Evolutionary conservation across 495 filamentous ascomycete species (phyloP), one percentile per base, ranked within the genome.

Genomic region (Neurospora sp.): DNA sequence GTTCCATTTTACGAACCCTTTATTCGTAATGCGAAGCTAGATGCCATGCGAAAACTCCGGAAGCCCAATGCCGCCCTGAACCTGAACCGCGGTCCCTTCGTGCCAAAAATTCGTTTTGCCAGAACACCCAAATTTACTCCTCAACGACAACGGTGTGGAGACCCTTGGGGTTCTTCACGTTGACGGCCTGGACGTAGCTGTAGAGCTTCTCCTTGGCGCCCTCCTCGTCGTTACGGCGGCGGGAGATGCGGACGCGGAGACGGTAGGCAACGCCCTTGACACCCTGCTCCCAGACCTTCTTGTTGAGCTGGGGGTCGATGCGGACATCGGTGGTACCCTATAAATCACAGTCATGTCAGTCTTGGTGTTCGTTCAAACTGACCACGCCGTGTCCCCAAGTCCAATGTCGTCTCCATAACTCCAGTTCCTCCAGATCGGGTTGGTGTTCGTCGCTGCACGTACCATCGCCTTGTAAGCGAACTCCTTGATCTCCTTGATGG

Each of bases 191-290:
- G 81, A 99, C 96, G 87, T 96, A 97, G 84, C 91, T 94, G 91
- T 98, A 99, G 79, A 99, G 90, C 88, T 92, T 95, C 89, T 99
- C 91, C 89, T 96, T 96, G 79, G 96, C 95, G 79, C 92, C 94
- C 88, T 99, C 96, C 89, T 99, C 96, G 84, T 99, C 96, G 89
- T 99, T 99, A 89, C 96, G 94, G 91, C 97, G 96, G 84, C 96
- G 93, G 78, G 93, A 97, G 87, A 99, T 97, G 86, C 96, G 93
- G 80, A 99, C 89, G 80, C 96, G 94, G 76, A 99, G 89, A 84
- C 96, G 90, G 91, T 92, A 98, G 71, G 94, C 93, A 76, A 97
- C 94, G 81, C 96, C 96, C 90, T 98, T 98, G 87, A 99, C 90
- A 84, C 96, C 96, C 82, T 92, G 88, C 86, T 99, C 96, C 96